Base-by-base conservation (phyloP, 345 rosid species). In the Abelmoschus esculentus region DNA sequence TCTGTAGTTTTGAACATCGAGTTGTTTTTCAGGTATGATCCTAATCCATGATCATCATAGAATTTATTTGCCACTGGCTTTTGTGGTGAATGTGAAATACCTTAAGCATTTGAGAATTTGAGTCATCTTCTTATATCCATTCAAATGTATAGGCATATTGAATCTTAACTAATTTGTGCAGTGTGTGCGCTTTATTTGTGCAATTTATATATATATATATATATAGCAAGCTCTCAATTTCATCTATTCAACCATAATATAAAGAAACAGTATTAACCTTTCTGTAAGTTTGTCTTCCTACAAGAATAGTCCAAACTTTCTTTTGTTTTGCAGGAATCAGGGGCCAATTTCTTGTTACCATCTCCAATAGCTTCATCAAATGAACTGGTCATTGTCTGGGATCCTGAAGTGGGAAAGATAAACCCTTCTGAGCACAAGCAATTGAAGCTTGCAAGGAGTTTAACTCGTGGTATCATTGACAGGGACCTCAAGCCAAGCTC, bases 361-460 rank as follows among this genome's bases (percentile, higher is more conserved):
- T 79, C 96, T 67, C 95, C 97, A 47, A 89, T 91, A 78, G 83
- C 91, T 74, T 85, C 99, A 66, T 79, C 97, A 70, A 93, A 93
- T 82, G 99, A 89, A 85, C 90, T 89, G 72, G 97, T 93, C 74
- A 83, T 80, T 60, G 96, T 91, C 34, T 91, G 97, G 96, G 99
- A 91, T 76, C 93, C 96, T 66, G 99, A 93, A 75, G 77, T 91
- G 66, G 99, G 97, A 79, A 93, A 73, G 85, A 81, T 83, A 72
- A 91, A 91, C 83, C 99, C 96, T n/a, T 88, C 97, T 19, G 99
- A 93, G 85, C 93, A 91, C 85, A 93, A 93, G 86, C 97, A 93
- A 85, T 79, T 93, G 52, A 93, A 93, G 86, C 83, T 93, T 64
- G 99, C 99, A 10, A 88, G 99, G 81, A 93, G 99, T 81, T 81